These are phyloP conservation scores for Agastache rugosa DNA, from an alignment of 257 asterid species.

Conservation along the genomic window DNA sequence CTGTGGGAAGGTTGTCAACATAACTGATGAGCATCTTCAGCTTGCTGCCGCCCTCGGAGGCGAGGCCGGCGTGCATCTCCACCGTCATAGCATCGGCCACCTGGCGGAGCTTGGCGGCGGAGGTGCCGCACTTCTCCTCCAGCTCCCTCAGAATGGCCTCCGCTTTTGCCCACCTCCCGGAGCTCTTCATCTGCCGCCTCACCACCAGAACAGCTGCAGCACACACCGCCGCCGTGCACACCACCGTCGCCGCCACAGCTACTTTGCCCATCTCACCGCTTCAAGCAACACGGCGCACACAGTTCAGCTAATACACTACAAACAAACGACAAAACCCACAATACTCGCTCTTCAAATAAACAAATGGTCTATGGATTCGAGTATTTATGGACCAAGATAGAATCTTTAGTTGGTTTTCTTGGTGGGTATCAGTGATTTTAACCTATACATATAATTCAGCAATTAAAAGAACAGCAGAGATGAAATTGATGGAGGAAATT, in stretches of 20 bases:
- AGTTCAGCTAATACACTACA: conserved; percentile 23
- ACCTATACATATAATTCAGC: neutral
- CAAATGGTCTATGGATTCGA: conserved; percentile 6
- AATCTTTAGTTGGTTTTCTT: conserved; percentile 35
- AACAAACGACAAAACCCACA: conserved; percentile 21
- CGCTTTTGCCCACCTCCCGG: conserved; percentile 67
- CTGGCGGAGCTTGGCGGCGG: conserved; percentile 67
- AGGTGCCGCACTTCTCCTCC: conserved; percentile 73
- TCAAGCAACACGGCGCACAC: neutral
- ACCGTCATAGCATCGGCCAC: conserved; percentile 90
- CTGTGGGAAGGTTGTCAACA: conserved; percentile 89
- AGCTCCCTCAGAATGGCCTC: conserved; percentile 70
- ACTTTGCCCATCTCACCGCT: conserved; percentile 63
- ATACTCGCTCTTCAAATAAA: neutral
- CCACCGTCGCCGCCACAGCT: conserved; percentile 73
- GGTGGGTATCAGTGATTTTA: conserved; percentile 36
- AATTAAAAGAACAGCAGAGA: conserved; percentile 7
- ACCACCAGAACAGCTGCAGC: conserved; percentile 65
- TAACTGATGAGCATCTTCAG: conserved; percentile 87
- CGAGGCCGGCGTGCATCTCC: conserved; percentile 97
- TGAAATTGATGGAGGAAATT: conserved; percentile 10
- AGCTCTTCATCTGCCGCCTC: conserved; percentile 61
- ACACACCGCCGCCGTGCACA: conserved; percentile 72
- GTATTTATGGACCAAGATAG: conserved; percentile 29
- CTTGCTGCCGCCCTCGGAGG: conserved; percentile 85